Percentiles rank a stretch among this genome's conserved stretches.
These are phyloP conservation scores for Epithele typhae DNA, from an alignment of 768 basidiomycete species.

Conservation along the genomic window DNA sequence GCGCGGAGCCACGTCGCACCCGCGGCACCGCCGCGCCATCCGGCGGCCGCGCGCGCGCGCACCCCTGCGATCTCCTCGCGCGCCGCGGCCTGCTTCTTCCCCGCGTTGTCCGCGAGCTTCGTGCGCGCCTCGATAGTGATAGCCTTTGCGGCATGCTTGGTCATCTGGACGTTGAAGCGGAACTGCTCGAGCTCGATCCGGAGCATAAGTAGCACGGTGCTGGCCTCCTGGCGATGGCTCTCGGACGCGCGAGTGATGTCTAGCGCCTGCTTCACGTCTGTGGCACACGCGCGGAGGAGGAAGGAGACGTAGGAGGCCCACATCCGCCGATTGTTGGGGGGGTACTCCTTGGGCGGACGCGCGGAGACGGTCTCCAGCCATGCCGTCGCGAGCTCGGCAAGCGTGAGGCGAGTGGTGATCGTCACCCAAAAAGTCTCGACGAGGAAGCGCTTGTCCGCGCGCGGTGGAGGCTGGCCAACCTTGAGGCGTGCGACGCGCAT, in stretches of 20 bases:
- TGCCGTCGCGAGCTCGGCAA: conserved; percentile 39
- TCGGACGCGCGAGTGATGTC: conserved; percentile 44
- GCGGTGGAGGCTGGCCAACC: conserved; percentile 55
- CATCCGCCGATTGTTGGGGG: conserved; percentile 28
- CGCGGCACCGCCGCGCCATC: conserved; percentile 10
- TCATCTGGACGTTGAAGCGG: conserved; percentile 41
- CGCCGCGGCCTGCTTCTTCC: conserved; percentile 12
- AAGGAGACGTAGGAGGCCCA: conserved; percentile 49
- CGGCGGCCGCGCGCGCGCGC: not conserved
- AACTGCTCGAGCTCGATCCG: conserved; percentile 45
- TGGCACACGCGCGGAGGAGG: conserved; percentile 40
- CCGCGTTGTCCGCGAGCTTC: conserved; percentile 20
- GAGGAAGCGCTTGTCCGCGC: conserved; percentile 53
- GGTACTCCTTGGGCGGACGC: conserved; percentile 8
- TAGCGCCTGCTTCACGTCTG: conserved; percentile 44
- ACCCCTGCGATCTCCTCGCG: conserved; percentile 3
- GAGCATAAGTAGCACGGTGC: conserved; percentile 39
- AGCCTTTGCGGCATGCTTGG: conserved; percentile 14
- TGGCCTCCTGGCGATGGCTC: conserved; percentile 49
- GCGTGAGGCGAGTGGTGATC: conserved; percentile 46
- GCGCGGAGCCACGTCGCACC: conserved; percentile 37
- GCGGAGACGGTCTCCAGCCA: conserved; percentile 36
- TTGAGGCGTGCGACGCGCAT: conserved; percentile 46
- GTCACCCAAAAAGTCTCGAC: conserved; percentile 59
- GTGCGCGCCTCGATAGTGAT: conserved; percentile 18